A percentile compares a stretch with the other conserved stretches of the same genome.
Conservation (phyloP, 2,329 filamentous ascomycete genomes). For the Cytospora leucostoma region DNA sequence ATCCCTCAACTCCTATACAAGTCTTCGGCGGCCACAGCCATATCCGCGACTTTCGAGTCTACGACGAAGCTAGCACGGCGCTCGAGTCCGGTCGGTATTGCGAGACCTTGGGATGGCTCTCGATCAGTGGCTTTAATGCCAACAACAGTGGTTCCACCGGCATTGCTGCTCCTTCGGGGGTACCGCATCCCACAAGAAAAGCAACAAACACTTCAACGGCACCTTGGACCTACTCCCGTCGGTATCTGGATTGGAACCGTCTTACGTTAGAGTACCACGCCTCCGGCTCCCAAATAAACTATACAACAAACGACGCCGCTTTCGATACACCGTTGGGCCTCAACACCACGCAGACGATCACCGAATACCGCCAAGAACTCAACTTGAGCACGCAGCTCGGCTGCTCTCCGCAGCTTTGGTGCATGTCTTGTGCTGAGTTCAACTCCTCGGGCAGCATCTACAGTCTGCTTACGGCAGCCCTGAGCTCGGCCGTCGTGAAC, state of each 20-base stretch:
- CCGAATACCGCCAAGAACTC: slow-evolving; percentile 50
- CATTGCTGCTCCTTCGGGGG: slow-evolving; percentile 39
- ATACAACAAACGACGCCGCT: slow-evolving; percentile 17
- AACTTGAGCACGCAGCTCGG: slow-evolving; percentile 55
- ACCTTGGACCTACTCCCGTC: slow-evolving; percentile 53
- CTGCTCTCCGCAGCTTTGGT: slow-evolving; percentile 62
- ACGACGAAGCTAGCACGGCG: slow-evolving; percentile 61
- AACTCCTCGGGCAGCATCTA: slow-evolving; percentile 56
- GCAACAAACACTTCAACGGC: slow-evolving; percentile 42
- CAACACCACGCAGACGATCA: slow-evolving; percentile 34
- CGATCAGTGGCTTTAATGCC: slow-evolving; percentile 60
- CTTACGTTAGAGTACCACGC: slow-evolving; percentile 66
- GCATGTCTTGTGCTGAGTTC: slow-evolving; percentile 57
- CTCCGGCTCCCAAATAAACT: slow-evolving; percentile 36
- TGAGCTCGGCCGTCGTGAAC: slow-evolving; percentile 55
- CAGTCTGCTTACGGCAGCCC: slow-evolving; percentile 51
- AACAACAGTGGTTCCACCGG: slow-evolving; percentile 46
- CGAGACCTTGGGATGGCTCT: slow-evolving; percentile 67
- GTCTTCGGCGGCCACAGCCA: slow-evolving; percentile 67
- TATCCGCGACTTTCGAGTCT: slow-evolving; percentile 65
- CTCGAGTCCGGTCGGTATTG: slow-evolving; percentile 67
- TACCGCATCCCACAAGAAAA: slow-evolving; percentile 43
- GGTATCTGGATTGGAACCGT: slow-evolving; percentile 70
- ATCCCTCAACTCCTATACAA: slow-evolving; percentile 61
- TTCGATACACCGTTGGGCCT: slow-evolving; percentile 31